Conservation (phyloP, 2,329 filamentous ascomycete genomes). For the Incumbomyces lentus region DNA sequence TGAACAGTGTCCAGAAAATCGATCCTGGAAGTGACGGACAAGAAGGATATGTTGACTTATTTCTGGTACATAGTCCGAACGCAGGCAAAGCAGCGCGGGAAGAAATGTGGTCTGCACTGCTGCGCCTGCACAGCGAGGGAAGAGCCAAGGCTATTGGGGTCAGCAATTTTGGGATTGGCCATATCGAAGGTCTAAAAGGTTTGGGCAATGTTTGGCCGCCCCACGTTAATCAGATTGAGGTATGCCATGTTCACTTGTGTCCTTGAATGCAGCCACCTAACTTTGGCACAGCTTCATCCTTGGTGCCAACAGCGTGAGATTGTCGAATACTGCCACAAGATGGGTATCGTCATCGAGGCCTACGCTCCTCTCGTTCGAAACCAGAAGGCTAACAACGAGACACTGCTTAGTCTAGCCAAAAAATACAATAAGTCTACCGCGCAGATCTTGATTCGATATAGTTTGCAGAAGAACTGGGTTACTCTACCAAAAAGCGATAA, state of each 20-base stretch:
- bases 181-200: constrained; percentile 58
- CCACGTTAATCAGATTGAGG: constrained; percentile 65
- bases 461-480: constrained; percentile 65
- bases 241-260: constrained; percentile 35
- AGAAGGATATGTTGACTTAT: constrained; percentile 59
- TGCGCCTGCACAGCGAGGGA: constrained; percentile 50
- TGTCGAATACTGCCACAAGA: constrained; percentile 44
- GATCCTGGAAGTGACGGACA: constrained; percentile 31
- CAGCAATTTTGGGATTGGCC: constrained; percentile 58
- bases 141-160: constrained; percentile 58
- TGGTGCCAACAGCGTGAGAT: constrained; percentile 58
- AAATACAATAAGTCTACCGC: constrained; percentile 65
- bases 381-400: constrained; percentile 58
- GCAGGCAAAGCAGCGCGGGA: constrained; percentile 46
- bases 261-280: constrained; percentile 17
- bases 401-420: constrained; percentile 52
- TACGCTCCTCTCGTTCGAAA: constrained; percentile 52
- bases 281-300: constrained; percentile 50
- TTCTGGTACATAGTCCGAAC: constrained; percentile 58
- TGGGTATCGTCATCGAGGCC: constrained; percentile 44
- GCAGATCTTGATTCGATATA: constrained; percentile 72
- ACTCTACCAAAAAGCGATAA: constrained; percentile 67
- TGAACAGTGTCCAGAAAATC: constrained; percentile 55
- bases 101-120: constrained; percentile 56
- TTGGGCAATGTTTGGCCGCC: constrained; percentile 60